These are phyloP conservation scores for Lipomyces kockii DNA, from an alignment of 805 yeast species.

Conservation along the genomic window DNA sequence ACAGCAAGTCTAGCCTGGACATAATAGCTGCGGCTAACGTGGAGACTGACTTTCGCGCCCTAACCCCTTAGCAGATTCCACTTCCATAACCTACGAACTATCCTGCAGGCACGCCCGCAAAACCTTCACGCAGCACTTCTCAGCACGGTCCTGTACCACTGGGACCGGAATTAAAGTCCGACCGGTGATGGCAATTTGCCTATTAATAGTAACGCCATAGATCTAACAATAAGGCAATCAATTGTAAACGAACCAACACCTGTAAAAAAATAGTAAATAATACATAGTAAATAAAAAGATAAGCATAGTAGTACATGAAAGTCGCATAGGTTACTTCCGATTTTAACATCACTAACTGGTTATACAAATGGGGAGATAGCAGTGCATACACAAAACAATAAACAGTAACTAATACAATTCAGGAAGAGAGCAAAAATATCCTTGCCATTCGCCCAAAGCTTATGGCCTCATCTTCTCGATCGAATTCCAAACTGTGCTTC, in stretches of 20 bases:
- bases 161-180: too few species aligned
- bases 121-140: background rate
- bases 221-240: background rate
- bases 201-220: background rate
- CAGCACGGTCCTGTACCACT: background rate
- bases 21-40: background rate
- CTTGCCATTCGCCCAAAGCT: background rate
- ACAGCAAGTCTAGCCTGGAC: background rate
- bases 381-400: slow-evolving; percentile 4
- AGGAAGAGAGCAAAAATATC: background rate
- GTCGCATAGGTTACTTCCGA: background rate
- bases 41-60: background rate
- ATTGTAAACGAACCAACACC: background rate
- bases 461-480: slow-evolving; percentile 23
- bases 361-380: background rate
- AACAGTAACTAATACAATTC: slow-evolving; percentile 3
- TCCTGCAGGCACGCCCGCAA: too few species aligned
- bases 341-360: background rate
- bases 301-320: background rate
- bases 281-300: background rate
- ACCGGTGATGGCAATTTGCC: too few species aligned
- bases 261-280: background rate
- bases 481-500: slow-evolving; percentile 36
- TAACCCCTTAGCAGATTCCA: background rate
- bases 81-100: too few species aligned